Evolutionary conservation across 2,329 filamentous ascomycete genomes (phyloP).

Genomic region (Blumeriella jaapii): DNA sequence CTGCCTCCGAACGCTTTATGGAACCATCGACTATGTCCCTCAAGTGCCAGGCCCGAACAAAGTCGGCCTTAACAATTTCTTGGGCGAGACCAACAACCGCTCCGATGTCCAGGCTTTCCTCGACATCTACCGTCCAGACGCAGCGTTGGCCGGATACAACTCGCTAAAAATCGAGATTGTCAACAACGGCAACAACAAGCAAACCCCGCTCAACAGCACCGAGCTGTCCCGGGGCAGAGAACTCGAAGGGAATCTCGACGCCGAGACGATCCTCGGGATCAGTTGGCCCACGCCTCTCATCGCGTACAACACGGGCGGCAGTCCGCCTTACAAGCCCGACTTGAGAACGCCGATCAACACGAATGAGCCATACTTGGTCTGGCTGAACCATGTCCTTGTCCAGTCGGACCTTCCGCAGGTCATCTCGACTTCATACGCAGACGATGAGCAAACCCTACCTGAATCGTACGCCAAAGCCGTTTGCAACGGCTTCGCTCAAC

Average conservation of each 20-base stretch:
- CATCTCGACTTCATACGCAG: conserved; percentile 44
- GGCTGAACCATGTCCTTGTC: conserved; percentile 45
- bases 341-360: conserved; percentile 35
- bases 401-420: conserved; percentile 46
- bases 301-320: conserved; percentile 46
- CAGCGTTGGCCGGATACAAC: too few species aligned
- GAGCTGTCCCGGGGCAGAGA: too few species aligned
- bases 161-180: too few species aligned
- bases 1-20: too few species aligned
- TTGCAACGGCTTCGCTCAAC: conserved; percentile 41
- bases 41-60: too few species aligned
- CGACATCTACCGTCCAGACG: too few species aligned
- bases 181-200: conserved; percentile 26
- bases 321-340: conserved; percentile 41
- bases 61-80: too few species aligned
- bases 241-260: conserved; percentile 50
- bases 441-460: conserved; percentile 41
- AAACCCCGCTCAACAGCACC: conserved; percentile 10
- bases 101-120: too few species aligned
- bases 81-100: too few species aligned
- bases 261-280: conserved; percentile 44
- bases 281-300: conserved; percentile 41
- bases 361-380: conserved; percentile 60
- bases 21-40: too few species aligned
- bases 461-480: conserved; percentile 40